Evolutionary conservation across 257 asterid genomes (phyloP).

Genomic region (Solanum corneliomulleri): DNA sequence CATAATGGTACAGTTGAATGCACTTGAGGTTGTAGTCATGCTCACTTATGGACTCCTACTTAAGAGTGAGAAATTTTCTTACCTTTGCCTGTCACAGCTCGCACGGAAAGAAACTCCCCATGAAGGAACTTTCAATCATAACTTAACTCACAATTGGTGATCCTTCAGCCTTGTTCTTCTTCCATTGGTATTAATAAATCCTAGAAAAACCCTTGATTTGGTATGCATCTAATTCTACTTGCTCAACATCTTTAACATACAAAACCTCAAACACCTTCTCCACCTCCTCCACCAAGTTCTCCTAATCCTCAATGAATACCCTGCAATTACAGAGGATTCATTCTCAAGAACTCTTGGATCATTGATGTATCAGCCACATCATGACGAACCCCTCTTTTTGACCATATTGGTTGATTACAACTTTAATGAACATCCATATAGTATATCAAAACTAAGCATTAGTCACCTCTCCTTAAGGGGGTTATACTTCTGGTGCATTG

Average conservation of each 20-base stretch:
- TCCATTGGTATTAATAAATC: background rate
- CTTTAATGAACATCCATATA: background rate
- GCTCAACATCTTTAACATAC: too few relatives aligned
- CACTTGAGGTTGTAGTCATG: background rate
- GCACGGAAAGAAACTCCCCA: background rate
- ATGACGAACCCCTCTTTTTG: background rate
- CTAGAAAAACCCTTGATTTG: background rate
- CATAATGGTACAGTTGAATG: background rate
- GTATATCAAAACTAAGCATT: background rate
- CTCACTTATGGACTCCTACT: background rate
- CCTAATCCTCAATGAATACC: background rate
- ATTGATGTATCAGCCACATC: background rate
- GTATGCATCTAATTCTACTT: background rate
- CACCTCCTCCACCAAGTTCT: background rate
- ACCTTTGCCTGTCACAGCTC: background rate
- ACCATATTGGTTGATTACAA: background rate
- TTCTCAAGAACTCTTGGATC: background rate
- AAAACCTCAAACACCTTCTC: background rate
- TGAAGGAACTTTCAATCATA: background rate
- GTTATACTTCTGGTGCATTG: background rate
- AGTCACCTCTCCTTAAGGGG: background rate
- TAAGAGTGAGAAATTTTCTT: background rate
- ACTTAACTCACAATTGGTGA: background rate
- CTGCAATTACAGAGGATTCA: too few relatives aligned
- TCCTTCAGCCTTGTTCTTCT: background rate